phyloP scores from a whole-genome alignment of 2,329 filamentous ascomycete genomes.

The Pseudonectria foliicola region DNA sequence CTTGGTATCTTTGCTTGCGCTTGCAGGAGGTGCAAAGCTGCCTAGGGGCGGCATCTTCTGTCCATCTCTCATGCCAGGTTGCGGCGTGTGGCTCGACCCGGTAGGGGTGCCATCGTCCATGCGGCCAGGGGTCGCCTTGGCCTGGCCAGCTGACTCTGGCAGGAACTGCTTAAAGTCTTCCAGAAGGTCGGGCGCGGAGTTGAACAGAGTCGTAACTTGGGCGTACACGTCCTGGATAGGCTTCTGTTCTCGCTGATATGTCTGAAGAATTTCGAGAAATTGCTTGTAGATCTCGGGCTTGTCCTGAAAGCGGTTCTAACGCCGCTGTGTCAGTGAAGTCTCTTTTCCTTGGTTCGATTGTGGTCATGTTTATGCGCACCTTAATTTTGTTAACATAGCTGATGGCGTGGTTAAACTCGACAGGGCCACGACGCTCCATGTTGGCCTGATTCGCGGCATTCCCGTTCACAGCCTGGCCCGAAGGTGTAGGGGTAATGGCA shows the following conservation, averaged over 20 bases:
- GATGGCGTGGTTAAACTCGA: conserved; percentile 98
- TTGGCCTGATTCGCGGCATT: conserved; percentile 51
- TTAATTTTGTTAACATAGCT: conserved; percentile 99
- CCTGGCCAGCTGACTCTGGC: conserved; percentile 66
- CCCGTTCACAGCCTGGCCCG: conserved; percentile 54
- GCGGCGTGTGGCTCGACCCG: conserved; percentile 47
- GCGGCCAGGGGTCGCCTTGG: conserved; percentile 46
- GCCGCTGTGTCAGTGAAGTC: conserved; percentile 3
- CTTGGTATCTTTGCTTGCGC: conserved; percentile 83
- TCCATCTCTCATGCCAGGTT: conserved; percentile 47
- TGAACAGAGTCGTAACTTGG: conserved; percentile 91
- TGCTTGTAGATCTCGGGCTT: conserved; percentile 99
- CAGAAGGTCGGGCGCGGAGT: conserved; percentile 83
- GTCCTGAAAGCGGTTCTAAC: conserved; percentile 87
- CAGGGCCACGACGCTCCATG: conserved; percentile 82
- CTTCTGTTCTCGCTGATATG: conserved; percentile 95
- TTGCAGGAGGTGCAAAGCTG: conserved; percentile 78
- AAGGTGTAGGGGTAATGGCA: conserved; percentile 54
- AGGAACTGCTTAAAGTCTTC: conserved; percentile 99
- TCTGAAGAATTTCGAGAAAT: conserved; percentile 95
- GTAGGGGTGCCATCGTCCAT: conserved; percentile 46
- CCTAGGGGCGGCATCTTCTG: conserved; percentile 89
- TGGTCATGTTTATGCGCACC: conserved; percentile 44
- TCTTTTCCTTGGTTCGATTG: conserved; percentile 13
- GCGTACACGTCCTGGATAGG: conserved; percentile 98